Percentiles rank a stretch among this genome's conserved stretches.
phyloP scores from a whole-genome alignment of 2,329 filamentous ascomycete species.

The Calonectria henricotiae region DNA sequence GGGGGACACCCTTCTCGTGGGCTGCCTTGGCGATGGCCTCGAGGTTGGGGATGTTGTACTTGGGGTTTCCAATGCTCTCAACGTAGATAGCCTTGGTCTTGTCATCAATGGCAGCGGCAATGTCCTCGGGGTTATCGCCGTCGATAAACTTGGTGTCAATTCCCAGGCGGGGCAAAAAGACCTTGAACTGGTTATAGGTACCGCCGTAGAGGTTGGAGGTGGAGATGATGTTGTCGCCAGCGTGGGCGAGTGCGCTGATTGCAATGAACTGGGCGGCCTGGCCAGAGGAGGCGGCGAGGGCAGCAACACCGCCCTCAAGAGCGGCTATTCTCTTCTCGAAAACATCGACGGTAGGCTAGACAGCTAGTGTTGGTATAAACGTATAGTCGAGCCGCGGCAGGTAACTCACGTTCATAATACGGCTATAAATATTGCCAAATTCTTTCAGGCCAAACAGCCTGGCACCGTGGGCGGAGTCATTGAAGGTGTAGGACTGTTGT shows the following conservation, averaged over 20 bases:
- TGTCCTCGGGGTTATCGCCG: constrained; percentile 84
- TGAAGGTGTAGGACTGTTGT: constrained; percentile 86
- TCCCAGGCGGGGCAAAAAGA: constrained; percentile 88
- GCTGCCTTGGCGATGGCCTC: constrained; percentile 88
- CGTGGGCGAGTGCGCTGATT: constrained; percentile 85
- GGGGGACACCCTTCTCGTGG: constrained; percentile 77
- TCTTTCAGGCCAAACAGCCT: constrained; percentile 97
- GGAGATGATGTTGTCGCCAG: constrained; percentile 93
- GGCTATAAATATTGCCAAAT: constrained; percentile 97
- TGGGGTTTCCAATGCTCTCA: constrained; percentile 94
- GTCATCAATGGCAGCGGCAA: constrained; percentile 88
- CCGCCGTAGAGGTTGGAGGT: constrained; percentile 94
- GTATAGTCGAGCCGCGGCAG: background rate
- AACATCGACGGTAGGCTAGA: constrained; percentile 90
- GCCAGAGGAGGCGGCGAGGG: constrained; percentile 87
- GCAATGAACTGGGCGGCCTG: constrained; percentile 95
- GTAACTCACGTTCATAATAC: constrained; percentile 87
- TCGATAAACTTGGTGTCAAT: constrained; percentile 91
- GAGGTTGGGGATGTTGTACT: constrained; percentile 93
- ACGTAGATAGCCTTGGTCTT: constrained; percentile 94
- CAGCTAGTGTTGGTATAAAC: constrained; percentile 8
- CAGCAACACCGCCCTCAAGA: constrained; percentile 91
- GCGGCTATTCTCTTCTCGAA: constrained; percentile 98
- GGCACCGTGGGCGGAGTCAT: constrained; percentile 96
- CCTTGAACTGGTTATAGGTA: constrained; percentile 98